These are phyloP conservation scores for Thalassiosira sp. DNA, from an alignment of 352 stramenopile genomes.

Conservation along the genomic window DNA sequence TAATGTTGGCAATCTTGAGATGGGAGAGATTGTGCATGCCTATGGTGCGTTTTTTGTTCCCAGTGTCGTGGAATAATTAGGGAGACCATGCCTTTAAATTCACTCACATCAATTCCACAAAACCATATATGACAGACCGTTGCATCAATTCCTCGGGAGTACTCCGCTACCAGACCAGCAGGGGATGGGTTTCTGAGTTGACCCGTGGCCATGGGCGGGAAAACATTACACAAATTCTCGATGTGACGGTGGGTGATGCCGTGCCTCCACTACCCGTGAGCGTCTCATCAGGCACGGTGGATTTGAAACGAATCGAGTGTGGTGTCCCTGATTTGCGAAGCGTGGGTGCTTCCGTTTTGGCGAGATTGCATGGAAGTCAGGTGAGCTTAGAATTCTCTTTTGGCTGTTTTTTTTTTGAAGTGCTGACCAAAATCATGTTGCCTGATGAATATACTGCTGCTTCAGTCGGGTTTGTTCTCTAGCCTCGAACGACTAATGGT, in stretches of 20 bases:
- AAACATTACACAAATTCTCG: conserved; percentile 83
- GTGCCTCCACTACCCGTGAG: not conserved
- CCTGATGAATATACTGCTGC: not conserved
- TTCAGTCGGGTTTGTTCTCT: conserved; percentile 59
- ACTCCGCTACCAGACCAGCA: conserved; percentile 79
- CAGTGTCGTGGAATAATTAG: not conserved
- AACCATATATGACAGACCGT: conserved; percentile 58
- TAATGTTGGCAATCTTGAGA: conserved; percentile 83
- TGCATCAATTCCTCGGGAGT: conserved; percentile 84
- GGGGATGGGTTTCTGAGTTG: conserved; percentile 85
- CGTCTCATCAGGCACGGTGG: not conserved
- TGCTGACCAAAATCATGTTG: not conserved
- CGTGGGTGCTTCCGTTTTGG: conserved; percentile 67
- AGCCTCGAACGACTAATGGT: conserved; percentile 60
- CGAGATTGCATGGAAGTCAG: conserved; percentile 70
- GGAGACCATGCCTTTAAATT: too few species aligned
- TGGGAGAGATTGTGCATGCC: conserved; percentile 81
- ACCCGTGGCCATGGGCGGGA: conserved; percentile 82
- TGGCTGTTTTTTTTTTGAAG: not conserved
- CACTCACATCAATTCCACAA: not conserved
- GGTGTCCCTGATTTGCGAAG: conserved; percentile 71
- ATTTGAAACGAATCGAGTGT: conserved; percentile 63
- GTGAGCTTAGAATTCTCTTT: not conserved
- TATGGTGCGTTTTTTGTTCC: conserved; percentile 28
- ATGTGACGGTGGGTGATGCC: conserved; percentile 33